Base-by-base conservation (phyloP, 2,329 filamentous ascomycete species). In the Alternaria incomplexa region DNA sequence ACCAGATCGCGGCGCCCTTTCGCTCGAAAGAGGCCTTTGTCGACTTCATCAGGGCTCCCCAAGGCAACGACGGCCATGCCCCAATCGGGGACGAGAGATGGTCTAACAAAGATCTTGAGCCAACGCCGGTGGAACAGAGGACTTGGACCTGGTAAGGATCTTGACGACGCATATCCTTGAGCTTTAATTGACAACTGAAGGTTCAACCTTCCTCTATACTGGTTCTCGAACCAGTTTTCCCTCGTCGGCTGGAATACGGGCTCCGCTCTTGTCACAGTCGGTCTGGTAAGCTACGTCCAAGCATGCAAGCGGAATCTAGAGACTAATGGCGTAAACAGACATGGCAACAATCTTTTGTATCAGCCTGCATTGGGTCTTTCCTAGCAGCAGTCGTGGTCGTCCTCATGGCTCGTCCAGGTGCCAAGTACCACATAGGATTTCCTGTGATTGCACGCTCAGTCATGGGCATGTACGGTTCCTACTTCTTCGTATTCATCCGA, bases 401-500 rank as follows among this genome's bases (percentile, higher is more conserved):
- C 4, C 57, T 68, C 2, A 73, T 73, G 70, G 71, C 71, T 7
- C 65, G 71, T 3, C 71, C 71, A 11, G 71, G 70, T 36, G 71
- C 62, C 36, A 67, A 64, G 28, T 75, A 75, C 17, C 72, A 73
- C 26, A 62, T 73, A 26, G 70, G 70, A 50, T 72, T 61, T 56
- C 72, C 56, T 22, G 66, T 64, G 7, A 67, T 61, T 30, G 61
- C 63, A 17, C 70, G 70, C 17, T 68, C 70, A 1, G 66, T 70
- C 11, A 73, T 73, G 68, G 71, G 72, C 15, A 76, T 82, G 57
- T 78, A 76, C 28, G 81, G 80, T 15, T 77, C 78, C 2, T 77
- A 77, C 58, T 79, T 80, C 26, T 82, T 83, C 66, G 73, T 83
- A 43, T 77, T 80, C 63, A 78, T 79, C 25, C 64, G 77, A 43